These are phyloP conservation scores for Guyanaporus albipodus DNA, from an alignment of 768 basidiomycete genomes.

Conservation along the genomic window DNA sequence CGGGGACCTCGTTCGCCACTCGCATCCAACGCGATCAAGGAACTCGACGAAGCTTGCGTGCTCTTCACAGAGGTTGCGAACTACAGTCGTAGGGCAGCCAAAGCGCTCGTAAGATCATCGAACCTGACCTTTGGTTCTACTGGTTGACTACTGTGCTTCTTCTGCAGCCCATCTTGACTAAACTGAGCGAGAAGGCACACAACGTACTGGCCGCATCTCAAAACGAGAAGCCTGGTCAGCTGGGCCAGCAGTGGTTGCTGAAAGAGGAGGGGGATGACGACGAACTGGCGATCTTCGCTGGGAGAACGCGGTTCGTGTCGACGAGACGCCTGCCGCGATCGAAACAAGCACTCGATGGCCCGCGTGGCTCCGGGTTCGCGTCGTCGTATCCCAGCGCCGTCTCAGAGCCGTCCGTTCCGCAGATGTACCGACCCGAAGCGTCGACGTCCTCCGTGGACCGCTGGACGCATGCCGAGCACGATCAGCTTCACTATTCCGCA, in stretches of 20 bases:
- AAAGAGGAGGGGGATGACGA: conserved; percentile 53
- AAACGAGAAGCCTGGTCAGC: conserved; percentile 30
- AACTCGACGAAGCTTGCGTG: conserved; percentile 63
- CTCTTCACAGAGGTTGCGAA: conserved; percentile 62
- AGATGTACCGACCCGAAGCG: conserved; percentile 15
- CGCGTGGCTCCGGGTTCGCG: conserved; percentile 3
- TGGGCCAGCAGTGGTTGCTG: conserved; percentile 47
- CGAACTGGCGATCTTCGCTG: conserved; percentile 66
- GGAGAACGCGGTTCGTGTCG: conserved; percentile 60
- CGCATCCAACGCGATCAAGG: conserved; percentile 61
- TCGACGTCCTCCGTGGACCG: conserved; percentile 11
- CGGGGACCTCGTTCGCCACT: conserved; percentile 66
- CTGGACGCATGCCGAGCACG: conserved; percentile 20
- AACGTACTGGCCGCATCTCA: conserved; percentile 43
- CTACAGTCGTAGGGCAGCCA: conserved; percentile 58
- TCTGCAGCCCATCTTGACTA: conserved; percentile 50
- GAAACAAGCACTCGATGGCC: conserved; percentile 8
- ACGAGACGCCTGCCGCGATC: conserved; percentile 34
- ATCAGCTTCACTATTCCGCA: conserved; percentile 2
- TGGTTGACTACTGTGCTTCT: conserved; percentile 2
- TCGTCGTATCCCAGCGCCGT: not conserved
- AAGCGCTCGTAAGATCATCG: conserved; percentile 50
- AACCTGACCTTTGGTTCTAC: not conserved
- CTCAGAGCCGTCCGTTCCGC: conserved; percentile 4
- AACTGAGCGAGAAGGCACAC: conserved; percentile 65